A percentile compares a stretch with the other conserved stretches of the same genome.
These are phyloP conservation scores for Rubroshorea leprosula DNA, from an alignment of 345 rosid species.

Conservation along the genomic window DNA sequence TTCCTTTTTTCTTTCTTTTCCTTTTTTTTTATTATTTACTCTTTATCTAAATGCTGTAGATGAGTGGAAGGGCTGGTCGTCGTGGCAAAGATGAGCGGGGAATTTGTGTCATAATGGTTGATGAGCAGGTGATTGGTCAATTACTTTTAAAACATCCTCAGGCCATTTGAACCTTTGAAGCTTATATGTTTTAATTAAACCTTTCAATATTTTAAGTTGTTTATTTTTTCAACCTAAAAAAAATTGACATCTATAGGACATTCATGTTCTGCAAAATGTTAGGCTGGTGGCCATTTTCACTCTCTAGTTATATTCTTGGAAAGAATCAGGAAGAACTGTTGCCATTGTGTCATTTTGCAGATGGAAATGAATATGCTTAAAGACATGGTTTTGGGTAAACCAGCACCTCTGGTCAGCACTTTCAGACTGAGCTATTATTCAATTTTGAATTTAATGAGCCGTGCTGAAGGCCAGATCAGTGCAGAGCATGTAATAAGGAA, in stretches of 20 bases:
- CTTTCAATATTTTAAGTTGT: no score
- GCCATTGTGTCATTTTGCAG: conserved; percentile 33
- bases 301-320: no score
- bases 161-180: not conserved
- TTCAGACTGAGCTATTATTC: conserved; percentile 97
- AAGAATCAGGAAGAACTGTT: conserved; percentile 5
- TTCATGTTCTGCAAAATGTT: no score
- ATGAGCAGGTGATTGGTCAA: conserved; percentile 64
- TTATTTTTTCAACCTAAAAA: no score
- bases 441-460: conserved; percentile 93
- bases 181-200: no score
- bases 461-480: conserved; percentile 97
- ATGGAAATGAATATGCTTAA: conserved; percentile 89
- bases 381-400: conserved; percentile 98
- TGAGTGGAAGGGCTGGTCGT: conserved; percentile 99
- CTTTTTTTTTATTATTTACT: not conserved
- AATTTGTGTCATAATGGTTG: conserved; percentile 92
- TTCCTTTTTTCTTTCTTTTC: not conserved
- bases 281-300: no score
- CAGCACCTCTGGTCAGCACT: conserved; percentile 97
- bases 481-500: conserved; percentile 94
- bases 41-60: conserved; percentile 44
- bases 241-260: no score
- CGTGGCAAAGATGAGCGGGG: conserved; percentile 99
- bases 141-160: not conserved